Evolutionary conservation across 371 early-diverging fungal species (phyloP).

Genomic region (Coemansia sp.): DNA sequence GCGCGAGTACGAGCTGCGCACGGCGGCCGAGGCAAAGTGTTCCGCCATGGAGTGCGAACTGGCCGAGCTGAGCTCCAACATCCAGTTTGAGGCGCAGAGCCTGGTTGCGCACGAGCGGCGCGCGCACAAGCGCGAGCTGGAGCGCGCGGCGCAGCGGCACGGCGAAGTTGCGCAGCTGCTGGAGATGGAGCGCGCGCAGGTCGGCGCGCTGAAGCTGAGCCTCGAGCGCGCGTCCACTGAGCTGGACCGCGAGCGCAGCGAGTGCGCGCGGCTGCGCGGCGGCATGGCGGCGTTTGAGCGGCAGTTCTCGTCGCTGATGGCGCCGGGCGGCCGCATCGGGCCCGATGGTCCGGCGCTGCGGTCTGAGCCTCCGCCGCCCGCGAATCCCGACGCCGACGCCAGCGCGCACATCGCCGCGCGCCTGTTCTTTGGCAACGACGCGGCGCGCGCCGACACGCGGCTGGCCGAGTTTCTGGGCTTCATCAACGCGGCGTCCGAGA

Average conservation of each 20-base stretch:
- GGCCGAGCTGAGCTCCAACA: constrained; percentile 50
- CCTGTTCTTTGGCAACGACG: constrained; percentile 40
- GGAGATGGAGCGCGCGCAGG: constrained; percentile 50
- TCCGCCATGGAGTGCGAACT: constrained; percentile 49
- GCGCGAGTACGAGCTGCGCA: constrained; percentile 44
- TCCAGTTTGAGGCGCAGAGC: constrained; percentile 50
- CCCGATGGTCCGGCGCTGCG: not conserved
- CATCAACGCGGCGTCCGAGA: constrained; percentile 31
- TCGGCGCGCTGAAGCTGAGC: constrained; percentile 37
- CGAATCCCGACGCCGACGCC: not conserved
- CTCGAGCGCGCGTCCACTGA: constrained; percentile 28
- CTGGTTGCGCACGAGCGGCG: constrained; percentile 48
- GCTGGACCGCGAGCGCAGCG: constrained; percentile 39
- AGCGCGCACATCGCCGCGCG: constrained; percentile 33
- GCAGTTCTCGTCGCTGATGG: constrained; percentile 14
- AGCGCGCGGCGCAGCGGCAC: constrained; percentile 21
- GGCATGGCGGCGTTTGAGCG: constrained; percentile 36
- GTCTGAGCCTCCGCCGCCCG: not conserved
- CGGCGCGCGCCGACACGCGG: constrained; percentile 34
- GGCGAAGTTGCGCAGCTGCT: constrained; percentile 41
- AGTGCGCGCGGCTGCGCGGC: constrained; percentile 23
- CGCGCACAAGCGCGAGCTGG: constrained; percentile 39
- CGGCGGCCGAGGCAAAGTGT: constrained; percentile 50
- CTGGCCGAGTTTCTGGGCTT: constrained; percentile 43
- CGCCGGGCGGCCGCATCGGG: not conserved